phyloP scores from a whole-genome alignment of 2,329 filamentous ascomycete species.

The Alternaria sp. region DNA sequence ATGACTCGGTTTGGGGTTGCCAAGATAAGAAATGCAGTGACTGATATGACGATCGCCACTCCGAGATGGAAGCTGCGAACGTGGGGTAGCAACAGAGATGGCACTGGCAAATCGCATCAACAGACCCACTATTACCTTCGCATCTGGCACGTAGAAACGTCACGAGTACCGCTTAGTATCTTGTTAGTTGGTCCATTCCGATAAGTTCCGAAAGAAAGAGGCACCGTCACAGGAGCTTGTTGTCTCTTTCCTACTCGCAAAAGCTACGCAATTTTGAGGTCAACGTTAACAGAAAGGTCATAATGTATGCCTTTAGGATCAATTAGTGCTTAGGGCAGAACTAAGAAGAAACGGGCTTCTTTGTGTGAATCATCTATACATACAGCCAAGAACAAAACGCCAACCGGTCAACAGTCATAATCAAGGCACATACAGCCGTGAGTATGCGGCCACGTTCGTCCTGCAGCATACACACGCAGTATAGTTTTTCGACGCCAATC shows the following conservation, averaged over 20 bases:
- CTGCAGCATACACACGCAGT: conserved; percentile 95
- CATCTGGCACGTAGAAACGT: conserved; percentile 2
- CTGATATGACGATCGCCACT: conserved; percentile 27
- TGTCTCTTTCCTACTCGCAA: too few species aligned
- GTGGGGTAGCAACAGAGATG: conserved; percentile 18
- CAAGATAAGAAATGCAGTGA: conserved; percentile 18
- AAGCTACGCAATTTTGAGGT: not conserved
- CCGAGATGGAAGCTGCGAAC: conserved; percentile 14
- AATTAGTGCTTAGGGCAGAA: too few species aligned
- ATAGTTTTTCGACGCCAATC: conserved; percentile 95
- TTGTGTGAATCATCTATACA: not conserved
- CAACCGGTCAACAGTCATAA: not conserved
- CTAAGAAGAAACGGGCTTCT: too few species aligned
- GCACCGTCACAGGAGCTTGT: too few species aligned
- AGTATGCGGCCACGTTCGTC: conserved; percentile 87
- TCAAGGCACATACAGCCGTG: conserved; percentile 86
- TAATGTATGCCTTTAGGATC: too few species aligned
- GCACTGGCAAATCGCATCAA: conserved; percentile 5
- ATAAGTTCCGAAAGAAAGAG: conserved; percentile 11
- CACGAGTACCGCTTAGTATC: conserved; percentile 7
- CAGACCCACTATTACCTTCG: conserved; percentile 9
- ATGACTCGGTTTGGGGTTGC: conserved; percentile 21
- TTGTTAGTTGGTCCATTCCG: conserved; percentile 8
- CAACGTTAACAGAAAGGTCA: too few species aligned
- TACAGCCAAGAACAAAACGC: conserved; percentile 5